Base-by-base conservation (phyloP, 2,329 filamentous ascomycete genomes). In the Pezicula rhizophila region DNA sequence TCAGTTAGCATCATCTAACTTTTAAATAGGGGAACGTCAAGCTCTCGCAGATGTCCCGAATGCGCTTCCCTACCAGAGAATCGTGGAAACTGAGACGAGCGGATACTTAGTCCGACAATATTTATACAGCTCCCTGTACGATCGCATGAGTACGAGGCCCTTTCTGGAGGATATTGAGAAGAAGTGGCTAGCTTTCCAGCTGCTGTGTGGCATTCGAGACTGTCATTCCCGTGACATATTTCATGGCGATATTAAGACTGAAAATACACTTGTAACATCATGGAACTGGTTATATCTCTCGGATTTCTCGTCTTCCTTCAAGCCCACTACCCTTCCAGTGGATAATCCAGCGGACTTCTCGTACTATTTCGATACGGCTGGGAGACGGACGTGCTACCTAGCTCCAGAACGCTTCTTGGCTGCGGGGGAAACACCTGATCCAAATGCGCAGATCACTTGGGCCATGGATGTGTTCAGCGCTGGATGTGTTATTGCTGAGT, bases 251-350 rank as follows among this genome's bases (percentile, higher is more conserved):
- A 97, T 99, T 73, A 99, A 99, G 74, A 93, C 92, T 1, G 92
- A 99, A 68, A 99, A 99, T 61, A 82, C 95, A 33, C 74, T 99
- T 42, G 92, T 99, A 45, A 99, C 93, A 0, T 97, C 93, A 6
- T 99, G 93, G 93, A 96, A 97, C 70, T 99, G 95, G 93, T 77
- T 99, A 2, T 99, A 97, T 65, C 77, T 99, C 34, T 85, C 91
- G n/a, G 93, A 99, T 67, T 99, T 97, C 66, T 96, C 92, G 4
- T 90, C 92, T 0, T 85, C 88, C 0, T 97, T 95, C 72, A 99
- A 99, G 64, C 93, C 91, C 10, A 88, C 91, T 5, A 89, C 89
- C 66, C 75, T 99, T 2, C 93, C 93, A 2, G 92, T 96, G 66
- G 91, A 99, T 62, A 97, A 99, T 61, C 93, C 93, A 1, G 91